phyloP scores from a whole-genome alignment of 2,329 filamentous ascomycete genomes.

The Xylaria sp. region DNA sequence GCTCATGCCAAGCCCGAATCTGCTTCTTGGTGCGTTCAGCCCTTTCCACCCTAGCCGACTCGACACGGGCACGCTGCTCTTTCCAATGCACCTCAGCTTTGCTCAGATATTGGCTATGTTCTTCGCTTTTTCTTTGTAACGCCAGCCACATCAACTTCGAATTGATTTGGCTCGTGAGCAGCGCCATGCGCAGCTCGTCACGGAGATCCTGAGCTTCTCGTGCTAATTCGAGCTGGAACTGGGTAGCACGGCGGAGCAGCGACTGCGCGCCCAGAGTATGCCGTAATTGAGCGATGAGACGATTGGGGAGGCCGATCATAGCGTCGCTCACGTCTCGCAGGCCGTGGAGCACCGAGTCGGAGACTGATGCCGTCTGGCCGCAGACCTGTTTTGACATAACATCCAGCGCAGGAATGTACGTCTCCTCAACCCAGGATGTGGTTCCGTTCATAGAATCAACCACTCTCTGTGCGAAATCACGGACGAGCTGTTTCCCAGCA shows the following conservation, averaged over 20 bases:
- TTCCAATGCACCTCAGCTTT: conserved; percentile 60
- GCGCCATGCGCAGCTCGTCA: conserved; percentile 56
- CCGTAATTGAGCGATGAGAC: conserved; percentile 44
- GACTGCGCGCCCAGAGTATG: conserved; percentile 41
- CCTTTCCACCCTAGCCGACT: conserved; percentile 48
- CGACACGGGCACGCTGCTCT: conserved; percentile 51
- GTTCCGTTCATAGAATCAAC: conserved; percentile 55
- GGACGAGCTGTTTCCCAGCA: conserved; percentile 55
- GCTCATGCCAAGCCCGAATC: conserved; percentile 45
- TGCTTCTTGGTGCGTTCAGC: conserved; percentile 46
- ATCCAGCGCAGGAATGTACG: conserved; percentile 49
- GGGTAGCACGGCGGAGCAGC: conserved; percentile 43
- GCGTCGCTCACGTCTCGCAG: conserved; percentile 45
- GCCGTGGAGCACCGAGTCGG: conserved; percentile 47
- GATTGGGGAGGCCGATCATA: conserved; percentile 39
- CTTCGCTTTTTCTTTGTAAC: conserved; percentile 60
- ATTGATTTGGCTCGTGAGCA: conserved; percentile 65
- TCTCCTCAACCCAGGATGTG: conserved; percentile 51
- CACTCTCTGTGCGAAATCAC: conserved; percentile 56
- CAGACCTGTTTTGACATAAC: conserved; percentile 49
- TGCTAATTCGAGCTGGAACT: conserved; percentile 51
- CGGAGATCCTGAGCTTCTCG: conserved; percentile 52
- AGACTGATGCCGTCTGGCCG: conserved; percentile 47
- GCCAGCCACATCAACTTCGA: conserved; percentile 69
- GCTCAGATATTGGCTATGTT: conserved; percentile 58